A percentile compares a stretch with the other conserved stretches of the same genome.
Evolutionary conservation across 1,139 yeast genomes (phyloP).

Genomic region (Kodamaea plutei): DNA sequence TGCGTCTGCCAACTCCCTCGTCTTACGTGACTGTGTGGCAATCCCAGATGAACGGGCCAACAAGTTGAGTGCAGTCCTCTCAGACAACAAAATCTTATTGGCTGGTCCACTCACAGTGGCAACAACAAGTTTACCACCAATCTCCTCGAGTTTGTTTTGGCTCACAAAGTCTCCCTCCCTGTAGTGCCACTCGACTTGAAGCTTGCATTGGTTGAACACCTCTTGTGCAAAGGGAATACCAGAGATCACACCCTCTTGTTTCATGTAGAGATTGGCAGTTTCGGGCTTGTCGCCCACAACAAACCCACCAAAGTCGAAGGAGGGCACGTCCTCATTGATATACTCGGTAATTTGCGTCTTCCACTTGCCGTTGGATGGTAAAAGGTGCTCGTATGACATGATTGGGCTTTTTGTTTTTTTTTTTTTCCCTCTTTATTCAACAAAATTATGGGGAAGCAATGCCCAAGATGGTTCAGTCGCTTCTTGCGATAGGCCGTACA

Average conservation of each 20-base stretch:
- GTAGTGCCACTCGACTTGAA: conserved; percentile 67
- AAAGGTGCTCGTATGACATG: conserved; percentile 44
- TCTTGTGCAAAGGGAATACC: conserved; percentile 91
- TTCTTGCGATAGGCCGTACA: conserved; percentile 8
- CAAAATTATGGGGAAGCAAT: background rate
- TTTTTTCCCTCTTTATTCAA: background rate
- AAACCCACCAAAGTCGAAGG: conserved; percentile 90
- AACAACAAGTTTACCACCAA: conserved; percentile 60
- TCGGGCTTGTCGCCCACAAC: conserved; percentile 81
- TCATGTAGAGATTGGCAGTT: conserved; percentile 76
- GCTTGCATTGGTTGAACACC: conserved; percentile 71
- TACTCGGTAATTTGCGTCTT: conserved; percentile 69
- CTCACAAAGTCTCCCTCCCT: conserved; percentile 62
- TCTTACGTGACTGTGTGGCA: conserved; percentile 69
- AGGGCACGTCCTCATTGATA: conserved; percentile 85
- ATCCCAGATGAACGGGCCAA: conserved; percentile 83
- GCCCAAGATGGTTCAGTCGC: conserved; percentile 10
- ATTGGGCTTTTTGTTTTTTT: background rate
- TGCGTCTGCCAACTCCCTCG: conserved; percentile 58
- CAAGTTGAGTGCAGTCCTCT: conserved; percentile 79
- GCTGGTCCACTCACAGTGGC: conserved; percentile 83
- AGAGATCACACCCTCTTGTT: conserved; percentile 74
- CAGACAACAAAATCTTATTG: conserved; percentile 72
- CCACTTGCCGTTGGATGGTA: conserved; percentile 79
- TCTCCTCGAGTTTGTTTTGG: conserved; percentile 36